A percentile compares a stretch with the other conserved stretches of the same genome.
Evolutionary conservation across 208 protist species (phyloP).

Genomic region (Crithidia bombi): DNA sequence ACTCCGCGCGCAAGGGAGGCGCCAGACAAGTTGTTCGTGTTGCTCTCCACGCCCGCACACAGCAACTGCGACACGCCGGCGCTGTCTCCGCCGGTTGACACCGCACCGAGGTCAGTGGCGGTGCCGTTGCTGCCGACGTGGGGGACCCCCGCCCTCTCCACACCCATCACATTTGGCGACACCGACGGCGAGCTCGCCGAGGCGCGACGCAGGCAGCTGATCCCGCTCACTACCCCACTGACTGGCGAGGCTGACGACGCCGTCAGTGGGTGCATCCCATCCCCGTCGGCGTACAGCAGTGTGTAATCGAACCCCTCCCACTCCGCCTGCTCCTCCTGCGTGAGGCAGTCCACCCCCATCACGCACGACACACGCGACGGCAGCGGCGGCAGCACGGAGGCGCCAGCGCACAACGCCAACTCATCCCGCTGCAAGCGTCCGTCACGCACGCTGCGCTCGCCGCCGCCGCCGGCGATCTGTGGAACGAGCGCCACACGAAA

Average conservation of each 20-base stretch:
- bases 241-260: slow-evolving; percentile 1
- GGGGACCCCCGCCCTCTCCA: background rate
- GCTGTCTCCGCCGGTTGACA: background rate
- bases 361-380: slow-evolving; percentile 11
- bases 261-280: slow-evolving; percentile 3
- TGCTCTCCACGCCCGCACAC: background rate
- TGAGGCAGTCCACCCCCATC: slow-evolving; percentile 39
- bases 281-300: slow-evolving; percentile 20
- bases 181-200: slow-evolving; percentile 3
- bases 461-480: slow-evolving; percentile 15
- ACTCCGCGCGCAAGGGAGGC: background rate
- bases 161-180: background rate
- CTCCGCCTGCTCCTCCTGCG: slow-evolving; percentile 30
- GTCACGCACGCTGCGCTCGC: background rate
- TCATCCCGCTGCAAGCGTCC: background rate
- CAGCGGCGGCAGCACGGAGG: background rate
- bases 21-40: background rate
- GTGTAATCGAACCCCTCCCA: slow-evolving; percentile 39
- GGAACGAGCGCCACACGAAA: slow-evolving; percentile 57
- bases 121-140: background rate
- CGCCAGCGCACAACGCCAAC: too few relatives aligned
- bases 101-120: background rate
- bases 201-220: slow-evolving; percentile 5
- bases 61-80: slow-evolving; percentile 4
- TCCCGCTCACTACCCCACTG: background rate